Base-by-base conservation (phyloP, 371 early-diverging fungal species). In the Smittium mucronatum region DNA sequence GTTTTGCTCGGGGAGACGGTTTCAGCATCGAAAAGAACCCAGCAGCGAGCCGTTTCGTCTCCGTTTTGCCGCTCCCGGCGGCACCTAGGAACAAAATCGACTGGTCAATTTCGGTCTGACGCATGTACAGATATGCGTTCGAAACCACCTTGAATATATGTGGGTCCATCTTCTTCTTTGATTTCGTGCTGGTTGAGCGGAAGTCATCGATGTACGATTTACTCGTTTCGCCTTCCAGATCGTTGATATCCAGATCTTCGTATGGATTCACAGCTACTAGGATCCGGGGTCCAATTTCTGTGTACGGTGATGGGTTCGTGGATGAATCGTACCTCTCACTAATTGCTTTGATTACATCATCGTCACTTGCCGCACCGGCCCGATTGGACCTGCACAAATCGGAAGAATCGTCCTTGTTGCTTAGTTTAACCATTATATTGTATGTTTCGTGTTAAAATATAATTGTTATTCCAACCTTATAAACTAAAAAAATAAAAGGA, bases 61-160 rank as follows among this genome's bases (percentile, higher is more conserved):
- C 90, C 0, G 91, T 86, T 77, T 95, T 96, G 61, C 97, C 97
- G 61, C 90, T 85, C 31, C 91, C 94, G n/a, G 89, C 82, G 71
- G 93, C 93, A 57, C 97, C 97, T 78, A 92, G 92, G 81, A 59
- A 67, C 1, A 58, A 0, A 66, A 47, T 58, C 26, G 70, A 26
- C 32, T 60, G 69, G 59, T 29, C 68, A 31, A 73, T 34, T 33
- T 64, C 67, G 1, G 59, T 34, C 32, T 71, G 47, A 26, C 17
- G 35, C 72, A 72, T 70, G 31, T 32, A 29, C 5, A 36, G n/a
- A 81, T 77, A 78, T 34, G 78, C 72, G 69, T 74, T 73, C 68
- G 67, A 75, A 59, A 77, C 78, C 34, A 73, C 67, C 73, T 72
- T 70, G 74, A 73, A 64, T 71, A 80, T 66, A 81, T 76, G 75